phyloP scores from a whole-genome alignment of 2,329 filamentous ascomycete species.

The Fusarium fujikuroi region DNA sequence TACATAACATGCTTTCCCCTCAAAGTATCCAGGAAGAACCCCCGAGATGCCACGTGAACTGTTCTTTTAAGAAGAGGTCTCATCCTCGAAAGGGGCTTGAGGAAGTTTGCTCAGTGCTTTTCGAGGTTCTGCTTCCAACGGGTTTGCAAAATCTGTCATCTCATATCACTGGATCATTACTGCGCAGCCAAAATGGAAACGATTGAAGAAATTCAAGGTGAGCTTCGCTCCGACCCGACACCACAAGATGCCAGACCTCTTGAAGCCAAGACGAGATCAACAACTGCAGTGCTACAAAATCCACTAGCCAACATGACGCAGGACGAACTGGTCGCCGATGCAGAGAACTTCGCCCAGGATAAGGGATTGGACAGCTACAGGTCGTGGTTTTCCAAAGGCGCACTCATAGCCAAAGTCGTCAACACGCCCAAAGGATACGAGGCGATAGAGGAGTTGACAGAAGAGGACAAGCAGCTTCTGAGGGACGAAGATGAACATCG shows the following conservation, averaged over 20 bases:
- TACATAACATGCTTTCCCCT: not conserved
- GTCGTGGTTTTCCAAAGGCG: slow-evolving; percentile 52
- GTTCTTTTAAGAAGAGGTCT: not conserved
- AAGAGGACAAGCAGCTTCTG: slow-evolving; percentile 46
- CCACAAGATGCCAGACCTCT: not conserved
- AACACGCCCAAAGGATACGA: slow-evolving; percentile 36
- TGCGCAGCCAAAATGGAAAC: not conserved
- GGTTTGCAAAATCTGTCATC: not conserved
- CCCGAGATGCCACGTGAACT: not conserved
- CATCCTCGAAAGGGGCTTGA: not conserved
- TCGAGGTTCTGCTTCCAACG: not conserved
- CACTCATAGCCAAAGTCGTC: slow-evolving; percentile 48
- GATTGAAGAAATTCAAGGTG: not conserved
- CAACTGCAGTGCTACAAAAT: slow-evolving; percentile 32
- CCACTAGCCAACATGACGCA: slow-evolving; percentile 33
- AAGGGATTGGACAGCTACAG: slow-evolving; percentile 48
- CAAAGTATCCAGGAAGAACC: not conserved
- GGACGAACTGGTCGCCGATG: slow-evolving; percentile 33
- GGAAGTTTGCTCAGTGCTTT: not conserved
- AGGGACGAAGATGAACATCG: slow-evolving; percentile 64
- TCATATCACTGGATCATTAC: not conserved
- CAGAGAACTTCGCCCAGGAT: slow-evolving; percentile 35
- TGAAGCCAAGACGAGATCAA: not conserved
- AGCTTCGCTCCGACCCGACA: not conserved
- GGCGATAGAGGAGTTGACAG: slow-evolving; percentile 43